phyloP scores from a whole-genome alignment of 306 rosid genomes.

The Quercus wislizeni region DNA sequence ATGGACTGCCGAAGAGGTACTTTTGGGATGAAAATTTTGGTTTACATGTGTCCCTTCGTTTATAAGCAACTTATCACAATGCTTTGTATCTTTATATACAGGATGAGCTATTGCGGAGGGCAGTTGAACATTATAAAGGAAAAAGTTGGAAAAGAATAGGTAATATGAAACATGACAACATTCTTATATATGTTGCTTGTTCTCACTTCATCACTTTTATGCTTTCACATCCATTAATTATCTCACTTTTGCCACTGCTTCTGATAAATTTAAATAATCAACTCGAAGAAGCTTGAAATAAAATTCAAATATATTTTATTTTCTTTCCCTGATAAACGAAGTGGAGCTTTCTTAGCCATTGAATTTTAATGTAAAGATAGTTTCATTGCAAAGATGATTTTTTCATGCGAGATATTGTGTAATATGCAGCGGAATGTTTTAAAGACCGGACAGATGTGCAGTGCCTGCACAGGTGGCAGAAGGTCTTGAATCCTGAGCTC shows the following conservation, averaged over 20 bases:
- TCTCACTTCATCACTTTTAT: background rate
- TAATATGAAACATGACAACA: slow-evolving; percentile 7
- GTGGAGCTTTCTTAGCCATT: background rate
- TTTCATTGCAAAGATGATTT: slow-evolving; percentile 4
- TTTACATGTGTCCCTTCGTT: background rate
- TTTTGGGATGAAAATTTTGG: background rate
- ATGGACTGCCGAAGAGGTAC: slow-evolving; percentile 94
- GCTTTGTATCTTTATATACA: slow-evolving; percentile 11
- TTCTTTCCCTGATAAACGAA: background rate
- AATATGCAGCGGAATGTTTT: slow-evolving; percentile 79
- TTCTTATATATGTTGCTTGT: background rate
- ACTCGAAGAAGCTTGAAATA: background rate
- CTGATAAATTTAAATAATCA: background rate
- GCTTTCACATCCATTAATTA: background rate
- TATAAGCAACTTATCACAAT: background rate
- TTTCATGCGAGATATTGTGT: slow-evolving; percentile 3
- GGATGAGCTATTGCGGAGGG: slow-evolving; percentile 79
- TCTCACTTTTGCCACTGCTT: background rate
- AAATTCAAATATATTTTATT: background rate
- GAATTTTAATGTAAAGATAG: background rate
- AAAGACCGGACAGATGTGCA: slow-evolving; percentile 97
- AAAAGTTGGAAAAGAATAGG: slow-evolving; percentile 99
- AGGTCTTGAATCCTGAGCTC: slow-evolving; percentile 94
- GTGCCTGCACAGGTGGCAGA: slow-evolving; percentile 99
- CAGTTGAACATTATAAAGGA: slow-evolving; percentile 89